A percentile compares a stretch with the other conserved stretches of the same genome.
phyloP scores from a whole-genome alignment of 768 basidiomycete species.

The Boletus rubescentipes region DNA sequence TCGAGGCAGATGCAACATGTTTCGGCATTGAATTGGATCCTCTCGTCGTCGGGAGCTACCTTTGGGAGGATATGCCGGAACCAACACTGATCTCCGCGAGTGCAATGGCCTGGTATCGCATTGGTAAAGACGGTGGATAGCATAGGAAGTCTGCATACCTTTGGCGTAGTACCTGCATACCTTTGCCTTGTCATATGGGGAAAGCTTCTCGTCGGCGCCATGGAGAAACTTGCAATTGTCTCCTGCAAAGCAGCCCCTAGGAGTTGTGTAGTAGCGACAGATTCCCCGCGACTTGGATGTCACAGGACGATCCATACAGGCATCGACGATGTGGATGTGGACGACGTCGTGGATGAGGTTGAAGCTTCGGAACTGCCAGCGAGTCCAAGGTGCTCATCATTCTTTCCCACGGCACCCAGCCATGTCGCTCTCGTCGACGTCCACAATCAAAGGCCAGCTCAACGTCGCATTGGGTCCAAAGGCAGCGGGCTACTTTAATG shows the following conservation, averaged over 20 bases:
- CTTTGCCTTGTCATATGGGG: conserved; percentile 73
- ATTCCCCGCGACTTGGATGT: conserved; percentile 72
- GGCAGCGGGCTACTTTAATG: conserved; percentile 57
- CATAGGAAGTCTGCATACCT: conserved; percentile 37
- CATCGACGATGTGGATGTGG: conserved; percentile 20
- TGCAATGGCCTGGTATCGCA: conserved; percentile 59
- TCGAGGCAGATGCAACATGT: conserved; percentile 76
- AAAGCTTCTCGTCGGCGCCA: conserved; percentile 48
- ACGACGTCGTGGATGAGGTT: conserved; percentile 1
- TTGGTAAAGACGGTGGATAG: not conserved
- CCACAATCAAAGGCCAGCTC: conserved; percentile 69
- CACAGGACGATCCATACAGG: conserved; percentile 48
- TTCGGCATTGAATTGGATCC: conserved; percentile 40
- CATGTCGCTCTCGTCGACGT: conserved; percentile 78
- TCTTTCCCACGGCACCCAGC: conserved; percentile 16
- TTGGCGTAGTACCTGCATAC: conserved; percentile 62
- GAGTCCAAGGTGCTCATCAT: not conserved
- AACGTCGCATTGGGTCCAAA: conserved; percentile 59
- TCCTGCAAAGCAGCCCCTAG: conserved; percentile 69
- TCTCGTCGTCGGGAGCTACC: conserved; percentile 22
- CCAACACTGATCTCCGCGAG: conserved; percentile 71
- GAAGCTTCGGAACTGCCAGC: not conserved
- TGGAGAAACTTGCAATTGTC: conserved; percentile 78
- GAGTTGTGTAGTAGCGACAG: conserved; percentile 63
- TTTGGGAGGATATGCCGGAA: conserved; percentile 53